Base-by-base conservation (phyloP, 2,329 filamentous ascomycete genomes). In the Fusarium cicatricum region DNA sequence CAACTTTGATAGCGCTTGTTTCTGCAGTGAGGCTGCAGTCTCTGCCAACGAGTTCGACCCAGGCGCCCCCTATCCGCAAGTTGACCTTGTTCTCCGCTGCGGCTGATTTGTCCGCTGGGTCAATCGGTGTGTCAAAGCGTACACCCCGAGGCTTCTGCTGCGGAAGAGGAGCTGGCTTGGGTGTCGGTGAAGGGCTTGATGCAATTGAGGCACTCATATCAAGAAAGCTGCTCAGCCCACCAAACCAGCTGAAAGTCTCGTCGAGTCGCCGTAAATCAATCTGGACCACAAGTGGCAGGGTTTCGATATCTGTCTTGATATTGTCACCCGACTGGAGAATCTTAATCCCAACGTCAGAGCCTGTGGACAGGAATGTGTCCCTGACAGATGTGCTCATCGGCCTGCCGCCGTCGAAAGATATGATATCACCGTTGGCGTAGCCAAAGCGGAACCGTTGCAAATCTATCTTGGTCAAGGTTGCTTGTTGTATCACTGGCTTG, bases 181-280 rank as follows among this genome's bases (percentile, higher is more conserved):
- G 72, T 3, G 72, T 73, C 12, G 78, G 77, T 1, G 87, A 85
- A n/a, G 85, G 82, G 55, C 85, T 89, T 1, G 90, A 92, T 11
- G 89, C 86, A 60, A 96, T 90, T 0, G 94, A 97, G 55, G 85
- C 90, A 59, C 92, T 91, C 72, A 97, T 85, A 67, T 95, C 96
- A 37, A 99, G 78, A 46, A 99, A 89, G 62, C 92, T 92, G 72
- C 93, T 97, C 37, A 99, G 79, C 0, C 95, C 95, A 31, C 95
- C 95, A 74, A 97, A 93, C 82, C 91, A 92, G 51, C 86, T 86
- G 55, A 98, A 87, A 0, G 91, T 91, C 67, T 97, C 92, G 65
- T 98, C 95, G 17, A 98, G 77, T 50, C 85, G 85, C 60, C 89
- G 88, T 14, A 97, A 77, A 70, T 98, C 91, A 34, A 98, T 75